Evolutionary conservation across 2,329 filamentous ascomycete species (phyloP).

Genomic region (Aspergillus floridensis): DNA sequence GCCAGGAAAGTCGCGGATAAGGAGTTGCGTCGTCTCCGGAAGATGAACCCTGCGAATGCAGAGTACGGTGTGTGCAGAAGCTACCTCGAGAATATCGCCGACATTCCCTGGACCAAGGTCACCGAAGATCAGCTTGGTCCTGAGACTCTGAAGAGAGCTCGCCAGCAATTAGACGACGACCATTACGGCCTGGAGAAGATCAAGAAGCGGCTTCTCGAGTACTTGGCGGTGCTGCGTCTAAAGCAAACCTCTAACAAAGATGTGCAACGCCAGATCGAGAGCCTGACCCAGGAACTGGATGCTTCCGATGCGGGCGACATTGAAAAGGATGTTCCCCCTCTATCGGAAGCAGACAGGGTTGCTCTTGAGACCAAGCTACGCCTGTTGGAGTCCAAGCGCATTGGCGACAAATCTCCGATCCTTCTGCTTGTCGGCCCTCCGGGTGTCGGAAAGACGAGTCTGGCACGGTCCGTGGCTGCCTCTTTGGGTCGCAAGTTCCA

Average conservation of each 20-base stretch:
- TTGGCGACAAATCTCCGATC: constrained; percentile 94
- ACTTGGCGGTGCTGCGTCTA: constrained; percentile 89
- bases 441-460: constrained; percentile 91
- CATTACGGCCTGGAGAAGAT: constrained; percentile 96
- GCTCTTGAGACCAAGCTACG: constrained; percentile 63
- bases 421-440: constrained; percentile 89
- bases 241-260: constrained; percentile 88
- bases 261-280: constrained; percentile 70
- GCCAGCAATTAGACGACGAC: constrained; percentile 89
- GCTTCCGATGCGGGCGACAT: constrained; percentile 40
- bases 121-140: constrained; percentile 84
- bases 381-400: constrained; percentile 74
- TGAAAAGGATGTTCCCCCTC: constrained; percentile 57
- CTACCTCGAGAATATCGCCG: constrained; percentile 88
- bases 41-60: constrained; percentile 94
- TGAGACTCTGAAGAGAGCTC: constrained; percentile 73
- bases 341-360: constrained; percentile 47
- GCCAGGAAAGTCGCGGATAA: constrained; percentile 87
- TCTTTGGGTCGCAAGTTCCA: constrained; percentile 95
- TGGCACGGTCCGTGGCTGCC: constrained; percentile 88
- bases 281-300: constrained; percentile 50
- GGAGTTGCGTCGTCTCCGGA: constrained; percentile 81
- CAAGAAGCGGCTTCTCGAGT: constrained; percentile 93
- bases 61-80: constrained; percentile 93
- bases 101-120: constrained; percentile 85